phyloP scores from a whole-genome alignment of 768 basidiomycete genomes.

The Megacollybia marginata region DNA sequence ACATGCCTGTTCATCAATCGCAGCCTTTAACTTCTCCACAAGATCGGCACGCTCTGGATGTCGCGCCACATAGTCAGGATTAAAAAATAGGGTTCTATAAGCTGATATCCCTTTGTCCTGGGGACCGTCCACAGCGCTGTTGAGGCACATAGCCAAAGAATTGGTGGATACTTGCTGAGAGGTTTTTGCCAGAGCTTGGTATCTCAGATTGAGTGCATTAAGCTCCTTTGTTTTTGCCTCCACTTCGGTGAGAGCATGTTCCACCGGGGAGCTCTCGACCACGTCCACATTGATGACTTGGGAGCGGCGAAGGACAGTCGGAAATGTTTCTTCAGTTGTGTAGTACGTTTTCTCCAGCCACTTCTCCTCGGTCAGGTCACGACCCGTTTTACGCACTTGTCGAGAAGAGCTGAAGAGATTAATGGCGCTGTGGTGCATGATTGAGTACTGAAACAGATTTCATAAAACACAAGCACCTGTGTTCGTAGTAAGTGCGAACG shows the following conservation, averaged over 20 bases:
- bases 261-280: conserved; percentile 78
- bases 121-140: conserved; percentile 80
- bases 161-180: conserved; percentile 69
- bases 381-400: conserved; percentile 53
- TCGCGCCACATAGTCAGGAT: conserved; percentile 54
- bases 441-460: background rate
- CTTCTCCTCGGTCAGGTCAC: conserved; percentile 62
- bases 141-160: conserved; percentile 78
- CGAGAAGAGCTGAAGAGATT: conserved; percentile 75
- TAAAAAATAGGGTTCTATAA: conserved; percentile 74
- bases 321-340: conserved; percentile 84
- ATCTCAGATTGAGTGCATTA: conserved; percentile 57
- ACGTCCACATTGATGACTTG: conserved; percentile 70
- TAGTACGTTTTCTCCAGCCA: conserved; percentile 90
- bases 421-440: conserved; percentile 50
- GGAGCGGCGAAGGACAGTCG: conserved; percentile 84
- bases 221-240: conserved; percentile 76
- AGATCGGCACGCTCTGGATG: conserved; percentile 66
- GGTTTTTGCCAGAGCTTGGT: conserved; percentile 73
- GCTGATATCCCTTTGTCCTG: conserved; percentile 67
- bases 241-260: conserved; percentile 77
- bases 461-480: conserved; percentile 37
- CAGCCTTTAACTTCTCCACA: conserved; percentile 62
- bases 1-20: conserved; percentile 76
- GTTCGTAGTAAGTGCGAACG: conserved; percentile 82